Evolutionary conservation across 2,329 filamentous ascomycete genomes (phyloP).

Genomic region (Colletotrichum higginsianum): DNA sequence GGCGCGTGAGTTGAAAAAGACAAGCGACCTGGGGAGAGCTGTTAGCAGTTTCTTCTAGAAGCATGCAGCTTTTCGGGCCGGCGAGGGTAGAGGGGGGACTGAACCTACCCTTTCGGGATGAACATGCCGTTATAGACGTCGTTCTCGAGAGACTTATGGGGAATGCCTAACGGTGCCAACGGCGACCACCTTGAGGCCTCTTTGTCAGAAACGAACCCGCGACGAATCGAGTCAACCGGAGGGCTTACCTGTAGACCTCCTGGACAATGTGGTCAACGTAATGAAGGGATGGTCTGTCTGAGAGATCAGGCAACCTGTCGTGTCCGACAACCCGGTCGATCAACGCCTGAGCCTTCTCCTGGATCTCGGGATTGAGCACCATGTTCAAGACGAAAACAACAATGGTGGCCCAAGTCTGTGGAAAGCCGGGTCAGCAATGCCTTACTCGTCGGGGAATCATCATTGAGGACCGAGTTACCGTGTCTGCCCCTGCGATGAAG

Average conservation of each 20-base stretch:
- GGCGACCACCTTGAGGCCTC: conserved; percentile 55
- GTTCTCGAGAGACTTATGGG: conserved; percentile 68
- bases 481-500: conserved; percentile 63
- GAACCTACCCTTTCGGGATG: conserved; percentile 65
- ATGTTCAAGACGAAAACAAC: conserved; percentile 42
- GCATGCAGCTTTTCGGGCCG: conserved; percentile 30
- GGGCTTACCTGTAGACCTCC: conserved; percentile 52
- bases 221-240: background rate
- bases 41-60: conserved; percentile 38
- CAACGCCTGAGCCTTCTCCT: conserved; percentile 60
- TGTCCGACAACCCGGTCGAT: conserved; percentile 64
- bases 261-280: conserved; percentile 58
- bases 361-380: conserved; percentile 56
- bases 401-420: conserved; percentile 46
- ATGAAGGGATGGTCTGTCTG: conserved; percentile 59
- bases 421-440: conserved; percentile 50
- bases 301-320: conserved; percentile 61
- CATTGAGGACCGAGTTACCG: conserved; percentile 49
- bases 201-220: conserved; percentile 18
- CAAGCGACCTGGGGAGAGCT: conserved; percentile 47
- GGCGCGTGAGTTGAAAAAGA: conserved; percentile 60
- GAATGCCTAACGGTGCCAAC: conserved; percentile 65
- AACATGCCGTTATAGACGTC: conserved; percentile 70
- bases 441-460: conserved; percentile 7
- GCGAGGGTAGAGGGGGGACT: conserved; percentile 20